Evolutionary conservation across 768 basidiomycete species (phyloP), one percentile per base, ranked within the genome.

Genomic region (Mycena floridula): DNA sequence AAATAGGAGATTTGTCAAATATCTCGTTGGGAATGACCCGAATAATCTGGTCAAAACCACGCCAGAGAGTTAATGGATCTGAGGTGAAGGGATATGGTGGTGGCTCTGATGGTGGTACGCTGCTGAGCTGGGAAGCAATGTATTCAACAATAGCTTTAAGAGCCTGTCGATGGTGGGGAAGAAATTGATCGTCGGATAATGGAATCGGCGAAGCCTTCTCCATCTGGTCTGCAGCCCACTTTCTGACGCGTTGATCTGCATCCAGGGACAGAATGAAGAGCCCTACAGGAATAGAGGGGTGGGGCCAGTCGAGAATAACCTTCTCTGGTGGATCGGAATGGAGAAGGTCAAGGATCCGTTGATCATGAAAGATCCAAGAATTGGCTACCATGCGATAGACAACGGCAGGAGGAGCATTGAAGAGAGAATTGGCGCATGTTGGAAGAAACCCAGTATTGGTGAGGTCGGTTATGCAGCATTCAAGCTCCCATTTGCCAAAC

Each of bases 401-500:
- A 18, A 79, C 56, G 0, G 76, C 73, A n/a, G 76, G 61, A 3
- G 77, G 71, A 9, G 70, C 60, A 28, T 67, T 60, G 18, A 63
- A 57, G n/a, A 81, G 58, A 23, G 68, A 54, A 15, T 53, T 43
- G 21, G 40, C 49, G 9, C 48, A 52, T 26, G 42, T 38, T 42
- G 37, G 16, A 36, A 44, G 32, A 43, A 61, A 47, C 16, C 65
- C 59, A 35, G 62, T 55, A 23, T 58, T 52, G 21, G 66, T 50
- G 32, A 87, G 55, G 32, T 72, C 67, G n/a, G 69, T 62, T 8
- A 82, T 55, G 4, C 85, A 72, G 21, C 73, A 56, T 8, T 60
- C 49, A 3, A 77, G 60, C 54, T 91, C 84, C 81, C 86, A 92
- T 25, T 65, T 60, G 44, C 84, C 79, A 37, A 90, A 80, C 20